Base-by-base conservation (phyloP, 2,329 filamentous ascomycete species). In the Aspergillus sp. region DNA sequence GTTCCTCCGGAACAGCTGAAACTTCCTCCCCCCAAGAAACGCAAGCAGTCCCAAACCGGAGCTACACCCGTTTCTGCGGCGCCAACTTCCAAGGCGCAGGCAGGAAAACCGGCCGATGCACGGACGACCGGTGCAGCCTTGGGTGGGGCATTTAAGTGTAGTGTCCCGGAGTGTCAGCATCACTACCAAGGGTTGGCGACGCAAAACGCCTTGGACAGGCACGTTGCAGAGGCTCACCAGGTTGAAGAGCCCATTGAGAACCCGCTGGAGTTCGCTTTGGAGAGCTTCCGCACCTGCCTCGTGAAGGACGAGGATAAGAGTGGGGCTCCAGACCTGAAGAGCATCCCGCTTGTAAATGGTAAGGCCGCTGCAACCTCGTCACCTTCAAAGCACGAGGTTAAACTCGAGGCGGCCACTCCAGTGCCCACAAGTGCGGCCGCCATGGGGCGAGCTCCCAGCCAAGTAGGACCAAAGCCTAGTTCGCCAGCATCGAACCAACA, bases 1-100 rank as follows among this genome's bases (percentile, higher is more conserved):
- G 78, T 87, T 52, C 84, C 81, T 4, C 79, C 81, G 10, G 82
- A 84, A 54, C 83, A 86, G 63, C 78, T 88, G 50, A 83, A 85
- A 50, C 73, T 88, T 23, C 86, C 85, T 17, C 79, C 82, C 2
- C 77, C 79, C 58, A 88, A 87, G 77, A 84, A 80, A 67, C 79
- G 81, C 56, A 86, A 84, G 76, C 78, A 83, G 62, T 81, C 81
- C 55, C 78, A 82, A 55, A 71, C 77, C 8, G 71, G 68, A 32
- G 59, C 66, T 32, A 73, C 72, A 13, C 69, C 75, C 21, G 62
- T 68, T 51, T 55, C 68, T 10, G 65, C 64, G 3, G 66, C 65
- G 2, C 64, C 74, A 5, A 66, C 71, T 21, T 60, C 71, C 2
- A 76, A 75, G 49, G 67, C 73, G 3, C 69, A 71, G 44, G 44